Base-by-base conservation (phyloP, 2,329 filamentous ascomycete genomes). In the Teratosphaeria viscida region DNA sequence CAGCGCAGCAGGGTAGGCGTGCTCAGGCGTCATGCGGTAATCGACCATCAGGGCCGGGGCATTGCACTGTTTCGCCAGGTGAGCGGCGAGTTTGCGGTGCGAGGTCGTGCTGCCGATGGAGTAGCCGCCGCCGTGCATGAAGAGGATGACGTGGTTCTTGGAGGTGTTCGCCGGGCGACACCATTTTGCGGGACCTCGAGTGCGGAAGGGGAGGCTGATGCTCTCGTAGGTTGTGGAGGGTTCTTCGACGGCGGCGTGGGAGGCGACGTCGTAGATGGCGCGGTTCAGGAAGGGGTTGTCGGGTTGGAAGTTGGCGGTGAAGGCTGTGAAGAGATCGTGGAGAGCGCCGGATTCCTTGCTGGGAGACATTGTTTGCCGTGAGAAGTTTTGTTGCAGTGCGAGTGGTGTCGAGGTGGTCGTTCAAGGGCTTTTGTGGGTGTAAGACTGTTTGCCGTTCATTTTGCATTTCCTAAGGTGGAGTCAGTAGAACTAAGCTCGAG, bases 1-100 rank as follows among this genome's bases (percentile, higher is more conserved):
- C 0, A 77, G 72, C 0, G 76, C 78, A 0, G 75, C 77, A 0
- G 83, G 83, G 67, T 76, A 85, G 0, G 81, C 79, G 63, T 84
- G 63, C 67, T 85, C 82, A 0, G 83, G 83, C 0, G 82, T 81
- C 23, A 83, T 76, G 14, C 83, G 75, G 66, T 85, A 85, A 3
- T 82, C 82, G 8, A 84, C 75, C 0, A 78, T 81, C 11, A 85
- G 69, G 11, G 79, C 77, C 0, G 77, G 76, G 0, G 81, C 60
- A 53, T 79, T 75, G 57, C 74, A 78, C 16, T 72, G 69, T 64
- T 83, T 76, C 43, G 81, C 81, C 3, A 70, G 61, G 55, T 70
- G 67, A 8, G 65, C 66, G 0, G 64, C 61, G 12, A 70, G 54
- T 52, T 68, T 70, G 16, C 67, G 62, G 52, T 70, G 67, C 19